phyloP scores from a whole-genome alignment of 495 filamentous ascomycete genomes.

The Annulohypoxylon maeteangense region DNA sequence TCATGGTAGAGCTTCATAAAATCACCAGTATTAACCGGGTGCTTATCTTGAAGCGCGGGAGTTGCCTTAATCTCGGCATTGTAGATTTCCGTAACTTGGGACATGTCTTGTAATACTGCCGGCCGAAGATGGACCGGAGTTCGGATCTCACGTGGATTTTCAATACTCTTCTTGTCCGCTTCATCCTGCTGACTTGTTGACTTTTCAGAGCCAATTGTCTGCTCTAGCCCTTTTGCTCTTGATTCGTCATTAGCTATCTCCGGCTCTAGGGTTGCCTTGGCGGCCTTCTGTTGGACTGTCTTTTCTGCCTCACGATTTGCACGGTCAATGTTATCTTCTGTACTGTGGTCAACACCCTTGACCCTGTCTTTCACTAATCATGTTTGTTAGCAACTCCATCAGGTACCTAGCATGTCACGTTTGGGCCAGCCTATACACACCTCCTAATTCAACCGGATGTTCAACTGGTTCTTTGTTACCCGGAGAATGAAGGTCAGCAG shows the following conservation, averaged over 20 bases:
- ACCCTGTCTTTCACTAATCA: background rate
- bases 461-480: slow-evolving; percentile 27
- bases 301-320: background rate
- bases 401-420: background rate
- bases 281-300: background rate
- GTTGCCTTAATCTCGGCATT: slow-evolving; percentile 50
- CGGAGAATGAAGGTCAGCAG: slow-evolving; percentile 27
- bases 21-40: slow-evolving; percentile 27
- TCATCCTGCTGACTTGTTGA: background rate
- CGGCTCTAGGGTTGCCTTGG: background rate
- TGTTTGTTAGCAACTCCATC: background rate
- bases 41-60: slow-evolving; percentile 47
- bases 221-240: background rate
- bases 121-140: slow-evolving; percentile 51
- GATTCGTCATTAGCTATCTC: background rate
- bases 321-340: background rate
- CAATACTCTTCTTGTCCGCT: background rate
- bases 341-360: background rate
- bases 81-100: slow-evolving; percentile 48
- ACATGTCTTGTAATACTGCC: slow-evolving; percentile 45
- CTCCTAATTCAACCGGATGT: slow-evolving; percentile 12
- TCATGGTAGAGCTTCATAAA: slow-evolving; percentile 43
- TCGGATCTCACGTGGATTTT: slow-evolving; percentile 37
- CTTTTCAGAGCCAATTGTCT: no score
- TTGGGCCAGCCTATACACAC: slow-evolving; percentile 1